Conservation (phyloP, 305 asterid species). For the Solanum chacoense region DNA sequence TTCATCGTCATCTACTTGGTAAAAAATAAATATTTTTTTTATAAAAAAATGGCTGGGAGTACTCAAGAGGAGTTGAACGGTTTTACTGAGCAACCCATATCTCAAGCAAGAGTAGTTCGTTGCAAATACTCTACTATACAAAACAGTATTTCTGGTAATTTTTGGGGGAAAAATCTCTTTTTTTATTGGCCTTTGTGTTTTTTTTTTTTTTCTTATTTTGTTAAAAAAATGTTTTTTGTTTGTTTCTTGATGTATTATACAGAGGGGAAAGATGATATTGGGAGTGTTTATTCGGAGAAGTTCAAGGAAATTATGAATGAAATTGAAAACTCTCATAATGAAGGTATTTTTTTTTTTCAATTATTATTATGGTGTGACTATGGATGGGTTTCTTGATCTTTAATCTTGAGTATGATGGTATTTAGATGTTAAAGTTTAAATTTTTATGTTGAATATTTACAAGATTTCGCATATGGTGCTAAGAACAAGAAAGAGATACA, state of each 20-base stretch:
- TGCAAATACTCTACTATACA: constrained; percentile 18
- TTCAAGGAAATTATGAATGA: constrained; percentile 25
- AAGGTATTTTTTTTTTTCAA: constrained; percentile 5
- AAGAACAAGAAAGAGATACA: background rate
- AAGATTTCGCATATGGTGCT: background rate
- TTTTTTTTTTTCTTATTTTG: background rate
- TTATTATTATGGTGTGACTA: background rate
- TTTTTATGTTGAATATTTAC: background rate
- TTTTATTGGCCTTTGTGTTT: background rate
- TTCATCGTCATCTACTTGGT: background rate
- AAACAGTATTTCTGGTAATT: constrained; percentile 24
- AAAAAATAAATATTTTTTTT: background rate
- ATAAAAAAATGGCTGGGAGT: background rate
- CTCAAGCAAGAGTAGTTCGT: constrained; percentile 15
- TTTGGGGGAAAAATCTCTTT: background rate
- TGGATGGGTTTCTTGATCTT: background rate
- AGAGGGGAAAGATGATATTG: constrained; percentile 30
- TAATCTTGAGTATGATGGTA: background rate
- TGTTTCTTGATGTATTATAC: background rate
- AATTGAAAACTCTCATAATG: constrained; percentile 28
- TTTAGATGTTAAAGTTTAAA: background rate
- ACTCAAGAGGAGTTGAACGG: background rate
- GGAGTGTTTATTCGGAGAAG: constrained; percentile 12
- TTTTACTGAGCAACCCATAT: background rate
- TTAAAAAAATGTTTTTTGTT: background rate